Base-by-base conservation (phyloP, 768 basidiomycete species). In the Hydnum rufescens region DNA sequence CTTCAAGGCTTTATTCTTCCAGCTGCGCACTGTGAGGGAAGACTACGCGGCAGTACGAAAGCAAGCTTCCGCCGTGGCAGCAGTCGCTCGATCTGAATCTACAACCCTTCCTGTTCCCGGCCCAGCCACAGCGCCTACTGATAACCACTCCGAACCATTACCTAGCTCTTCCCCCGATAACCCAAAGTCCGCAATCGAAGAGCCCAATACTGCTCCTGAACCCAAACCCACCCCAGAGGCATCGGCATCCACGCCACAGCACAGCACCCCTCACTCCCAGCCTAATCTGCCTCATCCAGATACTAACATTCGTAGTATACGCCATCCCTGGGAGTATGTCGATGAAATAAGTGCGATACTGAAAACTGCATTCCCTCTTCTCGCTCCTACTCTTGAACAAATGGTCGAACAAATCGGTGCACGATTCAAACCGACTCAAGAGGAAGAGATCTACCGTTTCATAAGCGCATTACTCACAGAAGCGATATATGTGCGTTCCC, bases 311-410 rank as follows among this genome's bases (percentile, higher is more conserved):
- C 44, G 58, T 61, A 53, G 16, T 58, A n/a, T n/a, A n/a, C 63
- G 63, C 55, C 82, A 84, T 59, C 77, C 86, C 26, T 86, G 78
- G 74, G 93, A 97, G 51, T 74, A 83, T 59, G 78, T 95, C 4
- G 95, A 99, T 22, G 95, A 97, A 61, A 77, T 97, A 53, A 76
- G 90, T 39, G 82, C 90, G 62, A 79, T 87, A 32, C 71, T 97
- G 60, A 97, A 99, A 68, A 95, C 93, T 0, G 81, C 87, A 0
- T 95, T 92, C 71, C 95, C 95, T 0, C 73, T 99, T 4, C 74
- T 99, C 32, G 86, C 93, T 29, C 70, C 97, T 22, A 95, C 89
- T 53, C 72, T 99, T 72, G 95, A 99, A 67, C 92, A 88, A 16
- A 83, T 96, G 74, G 83, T 92, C 3, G 95, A 99, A 58, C 90